phyloP scores from a whole-genome alignment of 164 flowering plant genomes.

The Magnolia officinalis region DNA sequence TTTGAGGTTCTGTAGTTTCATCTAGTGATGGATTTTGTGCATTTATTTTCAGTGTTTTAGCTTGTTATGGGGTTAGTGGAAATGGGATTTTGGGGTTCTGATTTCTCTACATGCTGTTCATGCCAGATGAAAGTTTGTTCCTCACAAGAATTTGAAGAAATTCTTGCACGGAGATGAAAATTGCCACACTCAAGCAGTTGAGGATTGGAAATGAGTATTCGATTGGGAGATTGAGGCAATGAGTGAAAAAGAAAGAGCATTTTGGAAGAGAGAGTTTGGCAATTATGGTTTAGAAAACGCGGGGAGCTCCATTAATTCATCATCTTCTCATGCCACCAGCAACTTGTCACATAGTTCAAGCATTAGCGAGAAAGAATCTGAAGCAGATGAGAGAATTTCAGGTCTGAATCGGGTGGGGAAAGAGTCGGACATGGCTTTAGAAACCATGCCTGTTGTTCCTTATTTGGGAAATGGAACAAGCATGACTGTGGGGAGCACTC shows the following conservation, averaged over 20 bases:
- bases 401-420: not conserved
- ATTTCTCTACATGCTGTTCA: not conserved
- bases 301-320: not conserved
- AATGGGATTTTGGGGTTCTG: not conserved
- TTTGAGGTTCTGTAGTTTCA: not conserved
- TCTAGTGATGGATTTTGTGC: not conserved
- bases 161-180: not conserved
- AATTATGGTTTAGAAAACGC: not conserved
- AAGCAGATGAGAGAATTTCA: constrained; percentile 1
- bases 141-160: not conserved
- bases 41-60: no score
- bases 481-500: not conserved
- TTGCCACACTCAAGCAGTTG: not conserved
- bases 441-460: not conserved
- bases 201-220: not conserved
- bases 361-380: not conserved
- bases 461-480: not conserved
- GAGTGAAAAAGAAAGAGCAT: constrained; percentile 5
- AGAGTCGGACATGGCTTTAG: not conserved
- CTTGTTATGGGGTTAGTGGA: not conserved
- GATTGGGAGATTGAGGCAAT: not conserved
- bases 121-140: not conserved
- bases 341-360: not conserved
- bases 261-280: not conserved
- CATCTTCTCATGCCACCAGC: not conserved